phyloP scores from a whole-genome alignment of 1,139 yeast species.

The Taphrina betulina region DNA sequence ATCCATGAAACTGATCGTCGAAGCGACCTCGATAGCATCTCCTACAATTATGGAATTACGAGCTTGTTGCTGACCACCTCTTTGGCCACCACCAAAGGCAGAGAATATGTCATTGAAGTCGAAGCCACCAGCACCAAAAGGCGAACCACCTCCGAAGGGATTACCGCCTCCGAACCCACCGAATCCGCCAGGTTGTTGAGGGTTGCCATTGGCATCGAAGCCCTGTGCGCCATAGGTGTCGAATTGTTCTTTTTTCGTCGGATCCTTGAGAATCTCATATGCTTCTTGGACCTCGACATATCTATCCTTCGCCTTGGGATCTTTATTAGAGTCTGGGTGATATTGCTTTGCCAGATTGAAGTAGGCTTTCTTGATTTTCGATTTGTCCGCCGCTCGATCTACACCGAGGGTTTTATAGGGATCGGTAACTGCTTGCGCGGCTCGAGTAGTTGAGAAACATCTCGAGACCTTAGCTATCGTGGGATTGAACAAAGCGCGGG shows the following conservation, averaged over 20 bases:
- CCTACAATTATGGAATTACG: constrained; percentile 57
- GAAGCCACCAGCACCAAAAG: constrained; percentile 46
- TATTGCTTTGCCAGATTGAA: constrained; percentile 80
- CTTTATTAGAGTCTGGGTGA: constrained; percentile 97
- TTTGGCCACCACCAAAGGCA: constrained; percentile 57
- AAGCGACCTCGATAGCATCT: constrained; percentile 76
- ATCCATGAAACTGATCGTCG: constrained; percentile 75
- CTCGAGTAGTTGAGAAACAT: constrained; percentile 35
- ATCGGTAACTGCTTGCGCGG: constrained; percentile 50
- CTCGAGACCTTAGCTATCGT: constrained; percentile 20
- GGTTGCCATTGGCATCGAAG: constrained; percentile 58
- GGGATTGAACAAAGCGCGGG: constrained; percentile 1
- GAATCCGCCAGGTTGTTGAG: constrained; percentile 42
- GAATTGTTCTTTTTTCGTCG: constrained; percentile 80
- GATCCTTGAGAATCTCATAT: constrained; percentile 85
- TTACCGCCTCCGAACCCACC: constrained; percentile 45
- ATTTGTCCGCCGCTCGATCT: constrained; percentile 63
- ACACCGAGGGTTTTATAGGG: constrained; percentile 87
- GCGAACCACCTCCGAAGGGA: constrained; percentile 42
- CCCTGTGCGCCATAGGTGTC: constrained; percentile 91
- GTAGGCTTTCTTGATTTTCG: constrained; percentile 90
- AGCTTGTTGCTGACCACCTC: constrained; percentile 44
- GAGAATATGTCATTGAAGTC: constrained; percentile 88
- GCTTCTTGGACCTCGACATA: constrained; percentile 94
- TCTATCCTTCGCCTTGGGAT: constrained; percentile 76